phyloP scores from a whole-genome alignment of 495 filamentous ascomycete species.

The Jackrogersella minutella region DNA sequence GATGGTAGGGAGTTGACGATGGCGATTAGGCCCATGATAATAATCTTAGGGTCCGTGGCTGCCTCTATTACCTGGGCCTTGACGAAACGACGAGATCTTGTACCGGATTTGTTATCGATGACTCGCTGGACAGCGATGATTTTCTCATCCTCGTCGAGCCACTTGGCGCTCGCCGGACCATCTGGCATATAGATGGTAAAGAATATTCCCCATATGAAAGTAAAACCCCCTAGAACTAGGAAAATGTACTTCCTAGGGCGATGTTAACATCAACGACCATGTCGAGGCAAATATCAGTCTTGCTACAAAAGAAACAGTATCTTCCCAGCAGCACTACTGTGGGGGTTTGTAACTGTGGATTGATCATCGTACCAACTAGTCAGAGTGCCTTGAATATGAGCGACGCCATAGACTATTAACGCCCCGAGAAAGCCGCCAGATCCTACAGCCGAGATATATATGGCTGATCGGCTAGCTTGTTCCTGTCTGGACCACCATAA shows the following conservation, averaged over 20 bases:
- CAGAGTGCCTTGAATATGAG: slow-evolving; percentile 36
- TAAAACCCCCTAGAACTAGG: slow-evolving; percentile 55
- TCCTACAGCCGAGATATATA: slow-evolving; percentile 55
- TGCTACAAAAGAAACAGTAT: not conserved
- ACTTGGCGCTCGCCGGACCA: slow-evolving; percentile 53
- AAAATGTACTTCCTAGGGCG: slow-evolving; percentile 47
- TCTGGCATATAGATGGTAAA: slow-evolving; percentile 63
- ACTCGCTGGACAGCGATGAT: slow-evolving; percentile 41
- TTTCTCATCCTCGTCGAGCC: slow-evolving; percentile 42
- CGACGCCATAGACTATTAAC: slow-evolving; percentile 37
- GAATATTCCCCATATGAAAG: slow-evolving; percentile 59
- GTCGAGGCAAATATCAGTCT: not conserved
- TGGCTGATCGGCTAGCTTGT: slow-evolving; percentile 47
- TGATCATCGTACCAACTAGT: slow-evolving; percentile 42
- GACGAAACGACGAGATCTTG: slow-evolving; percentile 41
- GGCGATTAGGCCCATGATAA: slow-evolving; percentile 41
- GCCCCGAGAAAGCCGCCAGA: slow-evolving; percentile 44
- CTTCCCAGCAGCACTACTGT: not conserved
- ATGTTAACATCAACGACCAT: not conserved
- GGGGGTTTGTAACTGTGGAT: not conserved
- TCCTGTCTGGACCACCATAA: slow-evolving; percentile 41
- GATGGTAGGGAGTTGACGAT: slow-evolving; percentile 42
- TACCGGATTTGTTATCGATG: slow-evolving; percentile 45
- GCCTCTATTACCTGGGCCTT: slow-evolving; percentile 43
- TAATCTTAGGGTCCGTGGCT: slow-evolving; percentile 39